Evolutionary conservation across 768 basidiomycete species (phyloP).

Genomic region (Lentinula lateritia): DNA sequence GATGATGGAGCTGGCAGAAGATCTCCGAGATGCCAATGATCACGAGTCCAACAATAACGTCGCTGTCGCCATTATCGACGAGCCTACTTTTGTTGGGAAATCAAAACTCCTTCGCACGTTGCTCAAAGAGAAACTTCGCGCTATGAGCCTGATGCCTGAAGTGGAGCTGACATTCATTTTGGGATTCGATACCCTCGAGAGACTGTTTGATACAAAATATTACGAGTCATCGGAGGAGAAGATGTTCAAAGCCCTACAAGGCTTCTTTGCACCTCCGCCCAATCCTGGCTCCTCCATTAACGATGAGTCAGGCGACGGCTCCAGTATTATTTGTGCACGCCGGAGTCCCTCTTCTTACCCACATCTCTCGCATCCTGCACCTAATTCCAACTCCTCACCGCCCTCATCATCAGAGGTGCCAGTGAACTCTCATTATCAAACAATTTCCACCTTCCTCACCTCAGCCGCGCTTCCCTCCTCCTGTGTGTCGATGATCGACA

Average conservation of each 20-base stretch:
- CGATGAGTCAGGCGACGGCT: slow-evolving; percentile 42
- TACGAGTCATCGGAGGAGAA: slow-evolving; percentile 41
- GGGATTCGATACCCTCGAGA: slow-evolving; percentile 81
- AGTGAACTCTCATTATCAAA: slow-evolving; percentile 20
- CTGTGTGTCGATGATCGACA: slow-evolving; percentile 55
- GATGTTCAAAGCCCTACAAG: slow-evolving; percentile 52
- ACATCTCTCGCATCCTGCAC: neutral
- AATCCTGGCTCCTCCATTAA: neutral
- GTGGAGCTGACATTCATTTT: slow-evolving; percentile 62
- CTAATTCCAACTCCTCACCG: neutral
- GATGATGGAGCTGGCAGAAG: slow-evolving; percentile 67
- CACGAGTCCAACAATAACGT: slow-evolving; percentile 33
- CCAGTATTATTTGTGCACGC: slow-evolving; percentile 62
- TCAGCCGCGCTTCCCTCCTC: slow-evolving; percentile 44
- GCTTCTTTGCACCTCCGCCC: slow-evolving; percentile 46
- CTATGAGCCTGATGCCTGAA: slow-evolving; percentile 8
- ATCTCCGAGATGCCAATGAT: slow-evolving; percentile 25
- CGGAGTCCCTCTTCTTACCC: slow-evolving; percentile 25
- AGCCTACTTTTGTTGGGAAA: slow-evolving; percentile 87
- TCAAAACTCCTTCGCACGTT: slow-evolving; percentile 51
- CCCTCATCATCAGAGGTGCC: slow-evolving; percentile 3
- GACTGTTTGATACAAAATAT: slow-evolving; percentile 72
- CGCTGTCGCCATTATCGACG: slow-evolving; percentile 78
- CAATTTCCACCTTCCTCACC: slow-evolving; percentile 27
- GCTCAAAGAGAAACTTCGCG: slow-evolving; percentile 32